These are phyloP conservation scores for Cerioporus squamosus DNA, from an alignment of 1,284 basidiomycete genomes.

Conservation along the genomic window DNA sequence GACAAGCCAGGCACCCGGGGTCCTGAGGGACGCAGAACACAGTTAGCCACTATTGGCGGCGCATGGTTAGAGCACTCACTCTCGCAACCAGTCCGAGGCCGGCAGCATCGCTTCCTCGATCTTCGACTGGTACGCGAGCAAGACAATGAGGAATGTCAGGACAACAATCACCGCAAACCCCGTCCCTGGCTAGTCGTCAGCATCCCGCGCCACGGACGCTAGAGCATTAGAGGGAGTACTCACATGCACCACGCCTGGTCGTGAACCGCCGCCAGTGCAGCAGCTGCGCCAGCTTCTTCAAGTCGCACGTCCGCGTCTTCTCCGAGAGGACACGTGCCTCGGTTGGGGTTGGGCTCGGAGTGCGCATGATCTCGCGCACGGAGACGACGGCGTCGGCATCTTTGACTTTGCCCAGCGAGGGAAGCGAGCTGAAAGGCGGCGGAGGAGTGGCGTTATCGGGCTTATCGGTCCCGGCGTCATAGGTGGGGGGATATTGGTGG, in stretches of 20 bases:
- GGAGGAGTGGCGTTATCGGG: neutral
- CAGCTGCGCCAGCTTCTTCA: neutral
- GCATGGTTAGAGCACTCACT: too few species aligned
- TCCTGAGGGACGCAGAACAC: too few species aligned
- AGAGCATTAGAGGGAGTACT: neutral
- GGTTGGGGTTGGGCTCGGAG: slow-evolving; percentile 42
- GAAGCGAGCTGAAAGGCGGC: neutral
- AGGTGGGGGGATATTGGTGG: neutral
- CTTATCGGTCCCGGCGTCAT: neutral
- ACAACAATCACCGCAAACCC: slow-evolving; percentile 31
- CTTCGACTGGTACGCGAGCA: slow-evolving; percentile 55
- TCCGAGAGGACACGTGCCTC: slow-evolving; percentile 10
- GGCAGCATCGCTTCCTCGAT: slow-evolving; percentile 64
- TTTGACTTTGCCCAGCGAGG: neutral
- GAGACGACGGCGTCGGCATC: slow-evolving; percentile 12
- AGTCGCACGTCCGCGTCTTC: slow-evolving; percentile 14
- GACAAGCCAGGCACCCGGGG: slow-evolving; percentile 71
- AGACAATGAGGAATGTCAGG: slow-evolving; percentile 48
- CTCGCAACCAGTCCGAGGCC: slow-evolving; percentile 51
- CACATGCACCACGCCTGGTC: slow-evolving; percentile 7
- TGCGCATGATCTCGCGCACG: slow-evolving; percentile 34
- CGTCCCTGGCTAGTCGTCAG: neutral
- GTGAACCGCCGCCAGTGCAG: slow-evolving; percentile 6
- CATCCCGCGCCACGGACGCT: neutral
- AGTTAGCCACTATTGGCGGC: too few species aligned